A percentile compares a stretch with the other conserved stretches of the same genome.
Evolutionary conservation across 345 rosid genomes (phyloP).

Genomic region (Camelina laxa): DNA sequence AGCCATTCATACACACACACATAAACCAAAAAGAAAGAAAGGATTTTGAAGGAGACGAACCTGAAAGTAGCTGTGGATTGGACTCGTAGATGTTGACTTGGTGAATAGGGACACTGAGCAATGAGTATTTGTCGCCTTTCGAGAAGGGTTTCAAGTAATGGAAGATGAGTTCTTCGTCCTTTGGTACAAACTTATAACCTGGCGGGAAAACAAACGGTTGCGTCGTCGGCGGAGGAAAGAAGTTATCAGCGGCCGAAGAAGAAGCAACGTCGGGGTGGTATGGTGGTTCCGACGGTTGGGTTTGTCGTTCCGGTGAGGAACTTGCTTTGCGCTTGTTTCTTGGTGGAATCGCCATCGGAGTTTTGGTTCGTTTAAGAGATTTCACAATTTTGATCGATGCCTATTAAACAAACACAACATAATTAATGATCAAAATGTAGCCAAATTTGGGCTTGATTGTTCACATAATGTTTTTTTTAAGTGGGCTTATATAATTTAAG

Average conservation of each 20-base stretch:
- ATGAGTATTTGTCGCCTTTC: neutral
- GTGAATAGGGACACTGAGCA: neutral
- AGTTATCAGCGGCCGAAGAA: conserved; percentile 6
- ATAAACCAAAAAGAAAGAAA: neutral
- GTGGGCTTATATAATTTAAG: too few species aligned
- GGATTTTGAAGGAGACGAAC: neutral
- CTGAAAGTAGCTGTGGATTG: neutral
- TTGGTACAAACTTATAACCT: conserved; percentile 2
- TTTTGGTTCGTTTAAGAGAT: neutral
- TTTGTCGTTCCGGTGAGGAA: neutral
- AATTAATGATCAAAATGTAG: neutral
- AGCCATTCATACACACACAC: conserved; percentile 8
- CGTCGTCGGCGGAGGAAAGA: neutral
- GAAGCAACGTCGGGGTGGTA: neutral
- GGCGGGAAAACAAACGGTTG: neutral
- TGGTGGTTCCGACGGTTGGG: neutral
- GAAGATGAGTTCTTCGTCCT: neutral
- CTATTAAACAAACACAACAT: neutral
- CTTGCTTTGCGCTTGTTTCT: conserved; percentile 2
- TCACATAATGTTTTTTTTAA: too few species aligned
- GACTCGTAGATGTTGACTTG: conserved; percentile 6
- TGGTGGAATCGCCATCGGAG: neutral
- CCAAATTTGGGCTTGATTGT: too few species aligned
- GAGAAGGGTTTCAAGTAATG: conserved; percentile 13
- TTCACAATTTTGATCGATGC: neutral